These are phyloP conservation scores for Aspergillus tamarii DNA, from an alignment of 2,329 filamentous ascomycete genomes.

Conservation along the genomic window DNA sequence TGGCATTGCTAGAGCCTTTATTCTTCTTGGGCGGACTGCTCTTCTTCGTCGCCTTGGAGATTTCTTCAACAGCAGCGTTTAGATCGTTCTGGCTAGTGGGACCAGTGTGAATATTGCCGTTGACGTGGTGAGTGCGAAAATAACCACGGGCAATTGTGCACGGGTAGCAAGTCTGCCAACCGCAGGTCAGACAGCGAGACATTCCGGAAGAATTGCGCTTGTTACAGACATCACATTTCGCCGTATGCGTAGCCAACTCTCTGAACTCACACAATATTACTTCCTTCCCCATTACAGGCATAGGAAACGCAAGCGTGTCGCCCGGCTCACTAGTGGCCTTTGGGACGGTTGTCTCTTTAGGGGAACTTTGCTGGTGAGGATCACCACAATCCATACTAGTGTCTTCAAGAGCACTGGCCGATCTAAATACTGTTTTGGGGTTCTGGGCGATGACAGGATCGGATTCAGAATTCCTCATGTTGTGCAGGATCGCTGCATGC, in stretches of 20 bases:
- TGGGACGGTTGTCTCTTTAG: not conserved
- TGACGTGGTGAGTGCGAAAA: constrained; percentile 15
- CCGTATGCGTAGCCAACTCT: constrained; percentile 36
- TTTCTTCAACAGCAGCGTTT: not conserved
- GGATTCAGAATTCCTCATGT: not conserved
- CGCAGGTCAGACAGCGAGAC: constrained; percentile 37
- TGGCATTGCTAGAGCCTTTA: not conserved
- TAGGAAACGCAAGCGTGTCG: not conserved
- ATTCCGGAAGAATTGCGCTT: constrained; percentile 36
- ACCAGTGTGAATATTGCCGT: constrained; percentile 12
- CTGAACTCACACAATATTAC: constrained; percentile 25
- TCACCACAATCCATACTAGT: no score
- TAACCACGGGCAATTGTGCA: constrained; percentile 28
- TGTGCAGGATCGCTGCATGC: not conserved
- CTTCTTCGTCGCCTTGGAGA: not conserved
- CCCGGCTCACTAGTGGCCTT: not conserved
- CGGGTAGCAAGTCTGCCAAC: constrained; percentile 39
- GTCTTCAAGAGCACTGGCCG: not conserved
- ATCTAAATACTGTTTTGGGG: not conserved
- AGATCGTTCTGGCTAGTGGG: constrained; percentile 6
- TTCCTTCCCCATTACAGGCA: not conserved
- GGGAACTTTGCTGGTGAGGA: not conserved
- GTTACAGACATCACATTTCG: constrained; percentile 44
- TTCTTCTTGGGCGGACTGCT: not conserved
- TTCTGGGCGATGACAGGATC: not conserved